phyloP scores from a whole-genome alignment of 768 basidiomycete genomes.

The Rhodosporidiobolus sp. region DNA sequence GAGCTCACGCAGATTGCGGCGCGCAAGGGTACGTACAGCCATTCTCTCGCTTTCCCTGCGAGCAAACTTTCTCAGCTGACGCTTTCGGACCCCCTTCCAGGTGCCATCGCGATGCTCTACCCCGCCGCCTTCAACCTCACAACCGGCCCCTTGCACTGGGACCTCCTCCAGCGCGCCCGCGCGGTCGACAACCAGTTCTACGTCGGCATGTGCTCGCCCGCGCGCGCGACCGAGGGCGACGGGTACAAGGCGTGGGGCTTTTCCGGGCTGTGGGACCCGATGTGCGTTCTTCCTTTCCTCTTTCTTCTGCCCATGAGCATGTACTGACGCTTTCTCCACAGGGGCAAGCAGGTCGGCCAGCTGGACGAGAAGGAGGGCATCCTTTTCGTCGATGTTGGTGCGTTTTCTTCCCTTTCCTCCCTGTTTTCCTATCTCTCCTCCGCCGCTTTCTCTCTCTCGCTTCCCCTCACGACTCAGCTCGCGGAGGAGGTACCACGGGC shows the following conservation, averaged over 20 bases:
- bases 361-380: slow-evolving; percentile 76
- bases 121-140: slow-evolving; percentile 94
- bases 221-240: slow-evolving; percentile 70
- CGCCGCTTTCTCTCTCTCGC: background rate
- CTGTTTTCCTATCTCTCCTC: background rate
- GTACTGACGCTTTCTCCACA: slow-evolving; percentile 45
- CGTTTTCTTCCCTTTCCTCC: slow-evolving; percentile 48
- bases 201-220: slow-evolving; percentile 92
- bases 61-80: background rate
- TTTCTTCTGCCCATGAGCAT: background rate
- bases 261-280: slow-evolving; percentile 31
- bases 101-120: slow-evolving; percentile 83
- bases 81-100: slow-evolving; percentile 51
- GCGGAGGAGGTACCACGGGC: no score
- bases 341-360: slow-evolving; percentile 70
- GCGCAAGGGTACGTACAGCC: slow-evolving; percentile 61
- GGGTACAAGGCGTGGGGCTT: slow-evolving; percentile 67
- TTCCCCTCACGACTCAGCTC: background rate
- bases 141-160: slow-evolving; percentile 95
- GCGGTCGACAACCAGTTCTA: slow-evolving; percentile 97
- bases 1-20: slow-evolving; percentile 89
- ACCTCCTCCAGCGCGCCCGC: slow-evolving; percentile 80
- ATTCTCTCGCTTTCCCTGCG: background rate
- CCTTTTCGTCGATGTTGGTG: slow-evolving; percentile 75
- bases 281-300: slow-evolving; percentile 53